Evolutionary conservation across 306 rosid genomes (phyloP).

Genomic region (Rubus parviflorus): DNA sequence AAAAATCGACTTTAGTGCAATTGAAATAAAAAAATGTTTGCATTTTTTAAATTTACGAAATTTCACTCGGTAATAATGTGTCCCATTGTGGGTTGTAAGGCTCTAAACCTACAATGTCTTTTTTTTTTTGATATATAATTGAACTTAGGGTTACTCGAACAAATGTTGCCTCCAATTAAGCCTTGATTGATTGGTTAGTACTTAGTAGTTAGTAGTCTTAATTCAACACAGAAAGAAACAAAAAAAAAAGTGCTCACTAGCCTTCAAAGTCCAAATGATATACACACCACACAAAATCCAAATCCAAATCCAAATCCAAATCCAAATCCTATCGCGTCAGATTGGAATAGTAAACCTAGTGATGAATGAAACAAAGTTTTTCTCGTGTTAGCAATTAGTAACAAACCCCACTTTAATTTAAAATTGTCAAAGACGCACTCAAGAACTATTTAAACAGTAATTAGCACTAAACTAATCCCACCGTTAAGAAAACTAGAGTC

Average conservation of each 20-base stretch:
- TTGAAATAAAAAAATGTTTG: too few species aligned
- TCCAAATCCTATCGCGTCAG: neutral
- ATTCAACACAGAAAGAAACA: neutral
- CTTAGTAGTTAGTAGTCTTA: too few species aligned
- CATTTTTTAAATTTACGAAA: too few species aligned
- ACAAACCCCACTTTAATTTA: neutral
- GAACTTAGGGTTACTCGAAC: neutral
- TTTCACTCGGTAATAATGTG: too few species aligned
- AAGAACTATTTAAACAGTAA: neutral
- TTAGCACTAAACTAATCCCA: neutral
- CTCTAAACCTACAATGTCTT: too few species aligned
- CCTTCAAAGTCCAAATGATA: neutral
- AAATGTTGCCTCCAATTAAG: conserved; percentile 18
- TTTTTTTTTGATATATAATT: too few species aligned
- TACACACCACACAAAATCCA: neutral
- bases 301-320: neutral
- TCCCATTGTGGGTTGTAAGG: too few species aligned
- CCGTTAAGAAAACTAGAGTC: neutral
- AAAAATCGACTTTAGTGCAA: too few species aligned
- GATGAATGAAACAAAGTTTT: neutral
- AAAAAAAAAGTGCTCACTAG: neutral
- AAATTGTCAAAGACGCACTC: neutral
- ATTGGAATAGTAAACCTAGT: neutral
- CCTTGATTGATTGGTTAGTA: conserved; percentile 16
- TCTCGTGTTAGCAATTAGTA: neutral